phyloP scores from a whole-genome alignment of 768 basidiomycete genomes.

The Amanita molliuscula region DNA sequence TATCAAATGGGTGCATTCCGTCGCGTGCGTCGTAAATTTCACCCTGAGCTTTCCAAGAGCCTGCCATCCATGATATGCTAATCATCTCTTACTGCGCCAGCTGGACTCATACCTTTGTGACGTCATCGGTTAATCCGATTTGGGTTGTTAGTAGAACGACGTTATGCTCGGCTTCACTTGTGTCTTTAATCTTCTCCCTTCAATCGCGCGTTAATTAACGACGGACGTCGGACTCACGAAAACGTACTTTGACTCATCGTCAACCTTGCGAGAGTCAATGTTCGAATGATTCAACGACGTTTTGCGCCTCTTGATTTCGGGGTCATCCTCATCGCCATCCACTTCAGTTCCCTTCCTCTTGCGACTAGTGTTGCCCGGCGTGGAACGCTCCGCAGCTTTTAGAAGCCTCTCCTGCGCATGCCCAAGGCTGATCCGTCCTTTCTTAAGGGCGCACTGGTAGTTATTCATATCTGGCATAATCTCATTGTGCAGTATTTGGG shows the following conservation, averaged over 20 bases:
- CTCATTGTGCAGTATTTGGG: slow-evolving; percentile 45
- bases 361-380: not conserved
- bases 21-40: slow-evolving; percentile 45
- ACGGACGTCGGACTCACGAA: not conserved
- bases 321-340: slow-evolving; percentile 1
- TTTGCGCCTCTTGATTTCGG: slow-evolving; percentile 10
- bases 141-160: slow-evolving; percentile 63
- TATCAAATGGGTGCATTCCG: slow-evolving; percentile 74
- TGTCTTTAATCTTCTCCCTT: not conserved
- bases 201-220: not conserved
- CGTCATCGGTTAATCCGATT: slow-evolving; percentile 43
- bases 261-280: slow-evolving; percentile 8
- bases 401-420: not conserved
- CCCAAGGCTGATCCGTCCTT: slow-evolving; percentile 10
- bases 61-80: slow-evolving; percentile 24
- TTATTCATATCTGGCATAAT: slow-evolving; percentile 73
- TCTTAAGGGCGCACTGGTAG: slow-evolving; percentile 55
- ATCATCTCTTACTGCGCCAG: not conserved
- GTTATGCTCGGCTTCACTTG: not conserved
- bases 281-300: not conserved
- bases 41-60: slow-evolving; percentile 55
- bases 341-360: slow-evolving; percentile 9
- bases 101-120: slow-evolving; percentile 41
- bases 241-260: not conserved
- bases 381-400: not conserved